Conservation (phyloP, 306 rosid genomes). For the Medicago arabica region DNA sequence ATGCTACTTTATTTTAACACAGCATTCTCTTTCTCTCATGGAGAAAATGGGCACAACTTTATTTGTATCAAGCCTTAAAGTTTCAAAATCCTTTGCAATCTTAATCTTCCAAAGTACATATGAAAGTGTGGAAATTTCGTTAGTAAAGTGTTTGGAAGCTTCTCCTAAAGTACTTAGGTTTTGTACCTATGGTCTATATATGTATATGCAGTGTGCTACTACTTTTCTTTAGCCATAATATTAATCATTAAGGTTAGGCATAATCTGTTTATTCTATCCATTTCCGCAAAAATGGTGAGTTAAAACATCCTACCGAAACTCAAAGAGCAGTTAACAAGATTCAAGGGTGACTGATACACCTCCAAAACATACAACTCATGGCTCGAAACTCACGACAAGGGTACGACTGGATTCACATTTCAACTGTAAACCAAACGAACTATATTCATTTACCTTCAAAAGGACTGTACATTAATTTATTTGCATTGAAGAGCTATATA, state of each 20-base stretch:
- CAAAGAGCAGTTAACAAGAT: not conserved
- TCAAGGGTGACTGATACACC: too few relatives aligned
- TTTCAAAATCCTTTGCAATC: slow-evolving; percentile 13
- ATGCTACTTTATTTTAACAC: not conserved
- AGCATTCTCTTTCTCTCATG: not conserved
- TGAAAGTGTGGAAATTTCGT: too few relatives aligned
- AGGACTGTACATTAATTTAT: not conserved
- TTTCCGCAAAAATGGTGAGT: not conserved
- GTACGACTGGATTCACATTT: too few relatives aligned
- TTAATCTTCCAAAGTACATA: slow-evolving; percentile 14
- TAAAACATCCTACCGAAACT: not conserved
- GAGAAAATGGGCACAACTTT: not conserved
- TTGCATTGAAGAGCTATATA: not conserved
- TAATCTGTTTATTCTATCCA: not conserved
- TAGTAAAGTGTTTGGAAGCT: not conserved
- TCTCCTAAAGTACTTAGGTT: not conserved
- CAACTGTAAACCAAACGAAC: too few relatives aligned
- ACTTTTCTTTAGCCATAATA: not conserved
- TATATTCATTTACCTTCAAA: too few relatives aligned
- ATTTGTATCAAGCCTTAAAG: not conserved
- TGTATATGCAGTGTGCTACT: not conserved
- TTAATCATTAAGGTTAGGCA: not conserved
- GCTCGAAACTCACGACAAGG: too few relatives aligned
- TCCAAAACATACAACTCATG: too few relatives aligned
- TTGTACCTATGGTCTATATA: not conserved